Evolutionary conservation across 345 rosid genomes (phyloP), one percentile per base, ranked within the genome.

Genomic region (Eucalyptus brandiana): DNA sequence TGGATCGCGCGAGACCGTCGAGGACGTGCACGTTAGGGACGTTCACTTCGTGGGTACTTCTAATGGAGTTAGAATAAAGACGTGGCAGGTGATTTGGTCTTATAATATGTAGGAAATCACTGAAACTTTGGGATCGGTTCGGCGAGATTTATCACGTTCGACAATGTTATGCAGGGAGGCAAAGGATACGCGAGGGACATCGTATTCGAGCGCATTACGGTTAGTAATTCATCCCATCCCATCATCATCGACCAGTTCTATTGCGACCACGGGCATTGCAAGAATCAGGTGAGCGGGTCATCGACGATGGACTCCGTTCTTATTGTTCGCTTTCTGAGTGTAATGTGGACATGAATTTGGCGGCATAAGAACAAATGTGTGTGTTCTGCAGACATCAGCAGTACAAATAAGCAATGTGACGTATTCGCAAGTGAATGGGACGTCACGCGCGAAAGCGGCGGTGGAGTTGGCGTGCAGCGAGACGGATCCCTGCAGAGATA

Each of bases 231-330:
- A 24, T 53, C 53, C 6, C 87, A 93, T 58, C 95, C 97, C 44
- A 94, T 95, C 86, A 91, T 94, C 47, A 93, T 94, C 76, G 94
- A 94, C 88, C 97, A 94, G 89, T 94, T 83, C 90, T 93, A 94
- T 65, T 93, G 96, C 37, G 92, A 93, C 44, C 94, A 92, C 17
- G 24, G 92, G 19, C 85, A 91, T 21, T 94, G 96, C 92, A 86
- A 87, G 87, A 92, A 91, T 72, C 88, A 91, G 28, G 96, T 94
- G 51, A 88, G 93, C 26, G 10, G 16, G 13, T 11, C 32, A 4
- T 65, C 12, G 21, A 16, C 11, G 17, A 49, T 49, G 21, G 37
- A n/a, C 40, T 51, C 40, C 4, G 12, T 37, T 50, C 88, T 50
- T 26, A 45, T 51, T n/a, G 4, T 42, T 56, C n/a, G 8, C 40